phyloP scores from a whole-genome alignment of 2,329 filamentous ascomycete genomes.

The Botrytis fragariae region DNA sequence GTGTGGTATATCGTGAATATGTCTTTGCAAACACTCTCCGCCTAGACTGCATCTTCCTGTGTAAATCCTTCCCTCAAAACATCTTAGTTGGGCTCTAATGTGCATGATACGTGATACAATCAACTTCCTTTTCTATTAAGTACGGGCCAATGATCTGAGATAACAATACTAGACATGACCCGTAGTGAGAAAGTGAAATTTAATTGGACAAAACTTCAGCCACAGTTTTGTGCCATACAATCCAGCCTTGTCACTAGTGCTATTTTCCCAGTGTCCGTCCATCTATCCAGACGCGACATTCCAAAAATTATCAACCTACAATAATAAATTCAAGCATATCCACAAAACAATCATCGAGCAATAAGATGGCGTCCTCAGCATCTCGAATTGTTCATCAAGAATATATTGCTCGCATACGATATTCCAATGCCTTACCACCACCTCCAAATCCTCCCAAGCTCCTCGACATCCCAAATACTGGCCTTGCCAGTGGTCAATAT shows the following conservation, averaged over 20 bases:
- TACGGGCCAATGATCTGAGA: background rate
- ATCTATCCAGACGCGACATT: slow-evolving; percentile 19
- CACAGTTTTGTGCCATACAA: background rate
- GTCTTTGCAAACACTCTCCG: background rate
- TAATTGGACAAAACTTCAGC: background rate
- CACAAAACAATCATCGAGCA: slow-evolving; percentile 7
- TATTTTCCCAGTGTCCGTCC: slow-evolving; percentile 1
- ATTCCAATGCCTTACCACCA: slow-evolving; percentile 91
- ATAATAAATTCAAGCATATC: background rate
- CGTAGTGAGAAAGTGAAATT: background rate
- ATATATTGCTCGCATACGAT: slow-evolving; percentile 94
- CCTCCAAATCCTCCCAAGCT: slow-evolving; percentile 94
- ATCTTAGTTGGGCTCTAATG: background rate
- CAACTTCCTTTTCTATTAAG: background rate
- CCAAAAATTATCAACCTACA: slow-evolving; percentile 9
- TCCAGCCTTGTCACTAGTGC: slow-evolving; percentile 23
- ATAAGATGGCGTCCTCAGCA: slow-evolving; percentile 35
- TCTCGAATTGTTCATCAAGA: slow-evolving; percentile 72
- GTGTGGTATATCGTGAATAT: background rate
- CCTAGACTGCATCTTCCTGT: too few species aligned
- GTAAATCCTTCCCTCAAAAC: background rate
- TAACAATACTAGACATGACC: background rate
- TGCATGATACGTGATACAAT: background rate
- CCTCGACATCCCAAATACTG: slow-evolving; percentile 92
- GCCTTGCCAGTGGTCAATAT: slow-evolving; percentile 81